Conservation (phyloP, 2,329 filamentous ascomycete genomes). For the Alternaria arborescens region DNA sequence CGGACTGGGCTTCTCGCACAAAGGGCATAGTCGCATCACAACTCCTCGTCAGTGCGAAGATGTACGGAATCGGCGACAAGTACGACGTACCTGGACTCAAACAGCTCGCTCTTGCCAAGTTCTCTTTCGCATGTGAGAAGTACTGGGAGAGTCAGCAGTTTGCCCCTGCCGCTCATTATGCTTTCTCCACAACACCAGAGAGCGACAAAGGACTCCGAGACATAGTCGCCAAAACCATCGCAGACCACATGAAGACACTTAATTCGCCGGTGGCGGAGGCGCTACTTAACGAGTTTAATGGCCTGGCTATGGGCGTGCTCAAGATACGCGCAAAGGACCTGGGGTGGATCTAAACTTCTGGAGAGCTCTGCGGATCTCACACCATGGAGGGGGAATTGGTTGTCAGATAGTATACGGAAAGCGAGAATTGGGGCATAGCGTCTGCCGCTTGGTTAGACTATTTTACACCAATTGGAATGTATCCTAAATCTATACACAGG, state of each 20-base stretch:
- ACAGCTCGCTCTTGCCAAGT: neutral
- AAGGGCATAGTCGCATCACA: neutral
- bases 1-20: neutral
- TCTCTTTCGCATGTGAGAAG: neutral
- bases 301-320: constrained; percentile 10
- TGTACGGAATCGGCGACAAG: constrained; percentile 29
- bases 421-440: too few species aligned
- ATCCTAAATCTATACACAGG: too few species aligned
- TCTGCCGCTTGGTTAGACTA: too few species aligned
- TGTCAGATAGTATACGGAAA: too few species aligned
- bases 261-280: constrained; percentile 14
- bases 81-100: constrained; percentile 6
- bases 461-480: too few species aligned
- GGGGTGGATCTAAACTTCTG: neutral
- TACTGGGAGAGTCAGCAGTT: constrained; percentile 34
- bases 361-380: too few species aligned
- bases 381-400: too few species aligned
- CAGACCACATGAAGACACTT: constrained; percentile 24
- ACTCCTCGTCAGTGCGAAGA: constrained; percentile 11
- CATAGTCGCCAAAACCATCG: constrained; percentile 35
- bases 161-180: constrained; percentile 31
- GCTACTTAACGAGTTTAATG: constrained; percentile 15
- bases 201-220: constrained; percentile 44
- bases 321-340: neutral
- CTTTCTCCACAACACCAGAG: constrained; percentile 35